Percentiles rank a stretch among this genome's conserved stretches.
These are phyloP conservation scores for Middelhovenomyces tepae DNA, from an alignment of 805 yeast species.

Conservation along the genomic window DNA sequence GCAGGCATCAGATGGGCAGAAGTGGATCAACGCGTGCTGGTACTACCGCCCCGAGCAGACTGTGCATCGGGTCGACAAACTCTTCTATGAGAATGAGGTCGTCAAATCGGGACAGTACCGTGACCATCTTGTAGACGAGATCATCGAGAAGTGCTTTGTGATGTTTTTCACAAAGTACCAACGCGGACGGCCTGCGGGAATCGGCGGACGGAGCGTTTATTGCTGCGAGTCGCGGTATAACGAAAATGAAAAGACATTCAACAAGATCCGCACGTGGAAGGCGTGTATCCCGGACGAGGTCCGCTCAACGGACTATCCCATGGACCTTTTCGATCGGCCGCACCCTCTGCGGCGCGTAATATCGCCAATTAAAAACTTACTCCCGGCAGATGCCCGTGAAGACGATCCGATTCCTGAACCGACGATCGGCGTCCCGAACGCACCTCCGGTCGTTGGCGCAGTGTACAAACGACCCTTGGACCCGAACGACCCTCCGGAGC, in stretches of 20 bases:
- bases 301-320: constrained; percentile 47
- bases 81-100: constrained; percentile 89
- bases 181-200: constrained; percentile 83
- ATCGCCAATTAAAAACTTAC: constrained; percentile 73
- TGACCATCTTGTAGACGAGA: constrained; percentile 83
- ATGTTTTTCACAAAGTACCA: constrained; percentile 90
- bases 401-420: constrained; percentile 78
- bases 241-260: constrained; percentile 81
- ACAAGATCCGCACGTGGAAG: constrained; percentile 95
- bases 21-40: constrained; percentile 95
- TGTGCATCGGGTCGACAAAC: constrained; percentile 81
- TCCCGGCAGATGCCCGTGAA: constrained; percentile 65
- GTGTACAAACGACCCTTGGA: constrained; percentile 72
- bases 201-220: constrained; percentile 62
- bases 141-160: constrained; percentile 89
- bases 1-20: constrained; percentile 69
- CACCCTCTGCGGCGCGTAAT: constrained; percentile 66
- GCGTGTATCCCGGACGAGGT: constrained; percentile 97
- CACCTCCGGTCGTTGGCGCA: constrained; percentile 92
- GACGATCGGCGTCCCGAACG: constrained; percentile 67
- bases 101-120: constrained; percentile 95
- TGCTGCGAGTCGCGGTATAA: constrained; percentile 93
- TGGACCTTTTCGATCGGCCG: constrained; percentile 61
- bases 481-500: constrained; percentile 74
- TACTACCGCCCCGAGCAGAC: constrained; percentile 97